These are phyloP conservation scores for Tylopilus sp. DNA, from an alignment of 1,284 basidiomycete species.

Conservation along the genomic window DNA sequence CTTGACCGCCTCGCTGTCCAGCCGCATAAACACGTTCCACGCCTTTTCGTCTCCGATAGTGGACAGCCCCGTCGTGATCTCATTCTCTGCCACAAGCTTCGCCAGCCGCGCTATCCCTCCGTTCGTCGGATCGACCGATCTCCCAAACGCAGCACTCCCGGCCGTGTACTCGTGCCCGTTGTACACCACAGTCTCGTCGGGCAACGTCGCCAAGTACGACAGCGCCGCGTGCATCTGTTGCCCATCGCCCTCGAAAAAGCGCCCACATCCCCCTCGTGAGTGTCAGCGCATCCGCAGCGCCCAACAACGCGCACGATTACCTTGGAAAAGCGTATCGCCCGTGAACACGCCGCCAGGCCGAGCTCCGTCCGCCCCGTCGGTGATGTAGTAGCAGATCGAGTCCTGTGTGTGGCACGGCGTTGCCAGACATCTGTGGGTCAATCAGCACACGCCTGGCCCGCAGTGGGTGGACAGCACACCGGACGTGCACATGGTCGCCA, in stretches of 20 bases:
- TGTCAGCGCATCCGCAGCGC: slow-evolving; percentile 72
- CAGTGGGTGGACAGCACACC: slow-evolving; percentile 41
- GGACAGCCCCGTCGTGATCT: slow-evolving; percentile 71
- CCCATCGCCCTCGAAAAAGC: slow-evolving; percentile 93
- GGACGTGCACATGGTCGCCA: slow-evolving; percentile 70
- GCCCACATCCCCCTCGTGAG: slow-evolving; percentile 93
- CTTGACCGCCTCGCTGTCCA: slow-evolving; percentile 58
- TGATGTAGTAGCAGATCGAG: slow-evolving; percentile 88
- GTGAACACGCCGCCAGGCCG: slow-evolving; percentile 86
- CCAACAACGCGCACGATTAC: slow-evolving; percentile 3
- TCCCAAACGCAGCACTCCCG: slow-evolving; percentile 64
- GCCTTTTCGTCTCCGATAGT: slow-evolving; percentile 84
- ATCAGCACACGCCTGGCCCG: slow-evolving; percentile 1
- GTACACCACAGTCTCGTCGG: slow-evolving; percentile 80
- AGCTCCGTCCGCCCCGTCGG: slow-evolving; percentile 48
- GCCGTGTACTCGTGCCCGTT: slow-evolving; percentile 93
- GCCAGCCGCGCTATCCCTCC: slow-evolving; percentile 55
- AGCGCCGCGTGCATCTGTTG: slow-evolving; percentile 84
- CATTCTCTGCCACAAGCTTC: slow-evolving; percentile 51
- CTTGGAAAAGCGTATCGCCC: slow-evolving; percentile 88
- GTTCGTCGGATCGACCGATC: slow-evolving; percentile 65
- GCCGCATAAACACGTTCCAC: slow-evolving; percentile 84
- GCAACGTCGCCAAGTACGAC: slow-evolving; percentile 73
- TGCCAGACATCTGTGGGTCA: slow-evolving; percentile 64
- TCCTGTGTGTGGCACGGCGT: slow-evolving; percentile 98